Conservation (phyloP, 1,284 basidiomycete genomes). For the Irpex rosettiformis region DNA sequence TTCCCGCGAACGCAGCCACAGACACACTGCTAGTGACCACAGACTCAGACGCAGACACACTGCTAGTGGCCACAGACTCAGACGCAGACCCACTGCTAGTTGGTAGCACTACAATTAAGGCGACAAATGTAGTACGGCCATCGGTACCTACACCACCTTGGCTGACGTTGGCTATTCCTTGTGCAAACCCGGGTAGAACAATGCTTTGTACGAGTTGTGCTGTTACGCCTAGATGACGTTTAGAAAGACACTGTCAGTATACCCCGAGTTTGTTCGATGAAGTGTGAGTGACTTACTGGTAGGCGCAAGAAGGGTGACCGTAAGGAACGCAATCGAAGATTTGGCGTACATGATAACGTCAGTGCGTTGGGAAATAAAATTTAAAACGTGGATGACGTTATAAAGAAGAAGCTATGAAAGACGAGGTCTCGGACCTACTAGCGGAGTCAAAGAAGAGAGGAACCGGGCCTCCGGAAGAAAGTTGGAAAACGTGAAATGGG, state of each 20-base stretch:
- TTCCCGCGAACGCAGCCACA: not conserved
- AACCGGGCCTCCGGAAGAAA: not conserved
- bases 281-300: not conserved
- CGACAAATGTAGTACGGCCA: too few relatives aligned
- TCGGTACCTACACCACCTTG: not conserved
- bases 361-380: too few relatives aligned
- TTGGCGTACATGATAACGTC: conserved; percentile 1
- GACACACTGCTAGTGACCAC: too few relatives aligned
- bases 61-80: too few relatives aligned
- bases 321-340: not conserved
- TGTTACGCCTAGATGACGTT: not conserved
- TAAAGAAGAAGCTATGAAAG: too few relatives aligned
- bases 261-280: not conserved
- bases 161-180: not conserved
- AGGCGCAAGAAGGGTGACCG: not conserved
- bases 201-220: not conserved
- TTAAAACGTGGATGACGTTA: too few relatives aligned
- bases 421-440: not conserved
- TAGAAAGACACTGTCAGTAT: not conserved
- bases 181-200: not conserved
- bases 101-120: too few relatives aligned
- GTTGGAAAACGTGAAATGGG: not conserved
- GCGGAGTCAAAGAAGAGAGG: not conserved
- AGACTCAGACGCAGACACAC: too few relatives aligned
- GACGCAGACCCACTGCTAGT: too few relatives aligned